phyloP scores from a whole-genome alignment of 2,329 filamentous ascomycete species.

The Beauveria sp. region DNA sequence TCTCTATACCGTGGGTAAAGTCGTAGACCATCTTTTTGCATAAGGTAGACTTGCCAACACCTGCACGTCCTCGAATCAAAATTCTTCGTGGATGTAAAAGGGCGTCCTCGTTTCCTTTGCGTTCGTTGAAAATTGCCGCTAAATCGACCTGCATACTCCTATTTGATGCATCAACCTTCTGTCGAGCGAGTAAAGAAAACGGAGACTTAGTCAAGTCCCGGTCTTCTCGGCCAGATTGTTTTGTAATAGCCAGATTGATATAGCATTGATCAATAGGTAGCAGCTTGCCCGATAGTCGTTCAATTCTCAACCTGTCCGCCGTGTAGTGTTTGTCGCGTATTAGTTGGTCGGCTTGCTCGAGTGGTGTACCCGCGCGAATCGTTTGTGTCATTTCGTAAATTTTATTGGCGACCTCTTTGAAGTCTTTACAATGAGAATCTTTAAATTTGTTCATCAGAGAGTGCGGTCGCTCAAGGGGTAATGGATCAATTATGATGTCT shows the following conservation, averaged over 20 bases:
- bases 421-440: background rate
- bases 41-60: constrained; percentile 33
- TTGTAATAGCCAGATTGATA: constrained; percentile 30
- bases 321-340: constrained; percentile 20
- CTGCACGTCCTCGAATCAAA: constrained; percentile 28
- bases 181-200: background rate
- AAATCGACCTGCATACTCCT: background rate
- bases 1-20: constrained; percentile 19
- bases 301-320: constrained; percentile 20
- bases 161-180: background rate
- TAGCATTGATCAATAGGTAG: constrained; percentile 30
- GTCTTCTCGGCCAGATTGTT: constrained; percentile 15
- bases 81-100: constrained; percentile 17
- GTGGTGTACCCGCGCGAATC: background rate
- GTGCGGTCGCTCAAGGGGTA: background rate
- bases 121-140: background rate
- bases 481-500: background rate
- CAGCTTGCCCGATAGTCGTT: constrained; percentile 26
- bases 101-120: background rate
- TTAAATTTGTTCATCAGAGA: background rate
- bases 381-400: background rate
- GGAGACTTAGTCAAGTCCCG: background rate
- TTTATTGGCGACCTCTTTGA: background rate
- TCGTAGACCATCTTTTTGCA: constrained; percentile 34
- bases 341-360: constrained; percentile 15